A percentile compares a stretch with the other conserved stretches of the same genome.
phyloP scores from a whole-genome alignment of 2,329 filamentous ascomycete genomes.

The Talaromyces sp. region DNA sequence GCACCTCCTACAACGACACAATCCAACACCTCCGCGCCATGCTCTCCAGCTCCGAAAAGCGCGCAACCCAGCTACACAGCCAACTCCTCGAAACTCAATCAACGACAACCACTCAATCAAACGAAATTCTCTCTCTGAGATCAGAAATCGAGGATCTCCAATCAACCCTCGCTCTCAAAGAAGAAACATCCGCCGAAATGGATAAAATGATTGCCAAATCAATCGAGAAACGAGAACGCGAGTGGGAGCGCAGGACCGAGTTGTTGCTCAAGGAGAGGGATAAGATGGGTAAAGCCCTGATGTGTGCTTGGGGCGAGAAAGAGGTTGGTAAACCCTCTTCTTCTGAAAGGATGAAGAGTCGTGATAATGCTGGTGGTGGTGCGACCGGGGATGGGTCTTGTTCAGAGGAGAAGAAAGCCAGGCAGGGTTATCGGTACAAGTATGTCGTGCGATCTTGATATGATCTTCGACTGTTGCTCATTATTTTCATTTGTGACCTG shows the following conservation, averaged over 20 bases:
- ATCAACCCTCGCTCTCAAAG: slow-evolving; percentile 37
- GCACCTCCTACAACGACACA: slow-evolving; percentile 37
- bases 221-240: slow-evolving; percentile 42
- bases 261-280: slow-evolving; percentile 42
- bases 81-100: slow-evolving; percentile 31
- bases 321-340: slow-evolving; percentile 32
- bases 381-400: slow-evolving; percentile 22
- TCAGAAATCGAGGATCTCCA: slow-evolving; percentile 35
- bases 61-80: slow-evolving; percentile 33
- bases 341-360: background rate
- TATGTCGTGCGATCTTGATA: slow-evolving; percentile 25
- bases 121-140: slow-evolving; percentile 29
- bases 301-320: slow-evolving; percentile 43
- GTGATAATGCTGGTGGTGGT: background rate
- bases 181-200: slow-evolving; percentile 39
- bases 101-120: slow-evolving; percentile 23
- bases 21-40: slow-evolving; percentile 35
- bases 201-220: slow-evolving; percentile 41
- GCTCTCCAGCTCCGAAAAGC: slow-evolving; percentile 34
- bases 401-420: slow-evolving; percentile 20
- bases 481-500: background rate
- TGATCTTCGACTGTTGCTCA: background rate
- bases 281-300: slow-evolving; percentile 38
- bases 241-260: slow-evolving; percentile 43
- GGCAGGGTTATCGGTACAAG: slow-evolving; percentile 41